These are phyloP conservation scores for Acacia pycnantha DNA, from an alignment of 331 rosid genomes.

Conservation along the genomic window DNA sequence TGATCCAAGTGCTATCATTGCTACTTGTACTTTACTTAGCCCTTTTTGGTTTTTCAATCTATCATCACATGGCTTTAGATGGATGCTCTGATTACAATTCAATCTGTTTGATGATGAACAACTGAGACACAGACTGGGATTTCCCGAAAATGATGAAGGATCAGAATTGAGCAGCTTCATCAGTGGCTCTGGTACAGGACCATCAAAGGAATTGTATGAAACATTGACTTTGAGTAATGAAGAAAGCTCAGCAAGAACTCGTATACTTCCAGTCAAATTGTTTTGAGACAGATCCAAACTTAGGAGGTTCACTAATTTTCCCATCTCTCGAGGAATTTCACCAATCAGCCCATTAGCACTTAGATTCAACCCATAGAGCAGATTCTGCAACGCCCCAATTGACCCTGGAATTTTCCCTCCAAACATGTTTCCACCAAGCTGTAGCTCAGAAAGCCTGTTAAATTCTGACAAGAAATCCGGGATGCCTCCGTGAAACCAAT, in stretches of 20 bases:
- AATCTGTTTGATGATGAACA: slow-evolving; percentile 37
- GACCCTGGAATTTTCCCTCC: slow-evolving; percentile 69
- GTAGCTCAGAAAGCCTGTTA: slow-evolving; percentile 52
- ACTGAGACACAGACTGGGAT: slow-evolving; percentile 60
- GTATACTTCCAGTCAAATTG: not conserved
- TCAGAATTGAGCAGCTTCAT: slow-evolving; percentile 45
- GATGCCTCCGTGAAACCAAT: slow-evolving; percentile 62
- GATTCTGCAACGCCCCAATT: slow-evolving; percentile 55
- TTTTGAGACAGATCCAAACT: not conserved
- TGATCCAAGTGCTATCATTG: slow-evolving; percentile 58
- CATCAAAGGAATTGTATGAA: not conserved
- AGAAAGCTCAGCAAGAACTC: not conserved
- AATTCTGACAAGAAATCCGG: slow-evolving; percentile 51
- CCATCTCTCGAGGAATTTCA: slow-evolving; percentile 57
- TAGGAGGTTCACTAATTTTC: slow-evolving; percentile 36
- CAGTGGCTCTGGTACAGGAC: slow-evolving; percentile 18
- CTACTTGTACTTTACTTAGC: slow-evolving; percentile 36
- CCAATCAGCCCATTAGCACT: slow-evolving; percentile 73
- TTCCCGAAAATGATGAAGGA: slow-evolving; percentile 44
- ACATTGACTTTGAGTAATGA: not conserved
- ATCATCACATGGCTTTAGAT: slow-evolving; percentile 46
- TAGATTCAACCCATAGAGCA: slow-evolving; percentile 63
- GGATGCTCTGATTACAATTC: slow-evolving; percentile 35
- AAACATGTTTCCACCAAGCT: slow-evolving; percentile 74
- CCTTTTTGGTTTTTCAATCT: slow-evolving; percentile 37